These are phyloP conservation scores for Pichia cactophila DNA, from an alignment of 1,139 yeast genomes.

Conservation along the genomic window DNA sequence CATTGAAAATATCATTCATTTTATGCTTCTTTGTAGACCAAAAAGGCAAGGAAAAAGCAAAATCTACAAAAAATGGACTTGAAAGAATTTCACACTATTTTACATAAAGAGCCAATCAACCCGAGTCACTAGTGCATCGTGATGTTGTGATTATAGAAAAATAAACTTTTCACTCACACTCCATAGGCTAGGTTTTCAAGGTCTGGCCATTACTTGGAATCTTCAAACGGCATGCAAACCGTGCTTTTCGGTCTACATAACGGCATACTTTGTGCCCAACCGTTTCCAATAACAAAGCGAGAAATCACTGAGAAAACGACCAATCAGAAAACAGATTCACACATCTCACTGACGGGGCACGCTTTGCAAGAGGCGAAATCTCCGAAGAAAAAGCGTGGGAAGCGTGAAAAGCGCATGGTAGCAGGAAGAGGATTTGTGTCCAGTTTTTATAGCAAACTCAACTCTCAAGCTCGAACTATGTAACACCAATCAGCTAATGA, in stretches of 20 bases:
- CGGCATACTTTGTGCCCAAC: not conserved
- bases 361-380: too few relatives aligned
- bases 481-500: not conserved
- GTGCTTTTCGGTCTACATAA: not conserved
- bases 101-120: not conserved
- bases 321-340: not conserved
- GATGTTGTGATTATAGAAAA: too few relatives aligned
- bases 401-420: too few relatives aligned
- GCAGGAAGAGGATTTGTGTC: not conserved
- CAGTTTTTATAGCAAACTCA: too few relatives aligned
- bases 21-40: not conserved
- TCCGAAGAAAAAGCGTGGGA: too few relatives aligned
- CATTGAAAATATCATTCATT: constrained; percentile 39
- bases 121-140: too few relatives aligned
- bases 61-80: too few relatives aligned
- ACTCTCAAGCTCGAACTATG: too few relatives aligned
- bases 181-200: too few relatives aligned
- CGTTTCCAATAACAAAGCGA: not conserved
- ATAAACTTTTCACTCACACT: too few relatives aligned
- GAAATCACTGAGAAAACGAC: not conserved
- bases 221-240: not conserved
- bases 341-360: too few relatives aligned
- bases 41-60: not conserved
- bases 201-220: too few relatives aligned
- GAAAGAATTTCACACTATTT: not conserved